Base-by-base conservation (phyloP, 352 stramenopile genomes). In the Phytophthora boehmeriae region DNA sequence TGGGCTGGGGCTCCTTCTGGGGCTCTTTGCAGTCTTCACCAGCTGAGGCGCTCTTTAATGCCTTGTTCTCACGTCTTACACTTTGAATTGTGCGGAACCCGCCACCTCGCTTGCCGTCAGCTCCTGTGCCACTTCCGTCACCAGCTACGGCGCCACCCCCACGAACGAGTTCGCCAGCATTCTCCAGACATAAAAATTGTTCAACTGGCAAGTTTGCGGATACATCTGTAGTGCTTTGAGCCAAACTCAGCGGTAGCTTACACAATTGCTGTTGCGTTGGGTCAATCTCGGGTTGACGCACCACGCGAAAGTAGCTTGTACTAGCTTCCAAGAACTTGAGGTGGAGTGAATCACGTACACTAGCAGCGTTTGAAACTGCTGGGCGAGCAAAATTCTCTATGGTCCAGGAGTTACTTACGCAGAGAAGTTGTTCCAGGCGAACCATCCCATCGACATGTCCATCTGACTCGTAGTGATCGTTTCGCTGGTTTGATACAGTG, bases 1-100 rank as follows among this genome's bases (percentile, higher is more conserved):
- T 92, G 2, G 85, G 83, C 41, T 93, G 85, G 10, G 78, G 72
- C 20, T 75, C 65, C 23, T 66, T 62, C 14, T 63, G 59, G 23
- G 62, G 38, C 20, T 55, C 55, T 23, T 47, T 72, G 32, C 23
- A 27, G 22, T 69, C 60, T 34, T 68, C 64, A 47, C 46, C 44
- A 19, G 27, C 10, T 23, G 55, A 27, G 34, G 56, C 55, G 54
- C 32, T 75, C 54, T 89, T 90, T 25, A 89, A 38, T 8, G 86
- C 81, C 64, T 94, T 94, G 73, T 95, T 95, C 56, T 92, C 83
- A 43, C 87, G 79, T 35, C 87, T 74, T 20, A 95, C 87, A 59
- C 87, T 95, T 61, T 95, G 87, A 59, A 95, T 95, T 8, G 87
- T 91, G 10, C 87, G 85, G 8, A 95, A 84, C 2, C 85, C 85